Evolutionary conservation across 2,329 filamentous ascomycete genomes (phyloP).

Genomic region (Arthrinium puccinioides): DNA sequence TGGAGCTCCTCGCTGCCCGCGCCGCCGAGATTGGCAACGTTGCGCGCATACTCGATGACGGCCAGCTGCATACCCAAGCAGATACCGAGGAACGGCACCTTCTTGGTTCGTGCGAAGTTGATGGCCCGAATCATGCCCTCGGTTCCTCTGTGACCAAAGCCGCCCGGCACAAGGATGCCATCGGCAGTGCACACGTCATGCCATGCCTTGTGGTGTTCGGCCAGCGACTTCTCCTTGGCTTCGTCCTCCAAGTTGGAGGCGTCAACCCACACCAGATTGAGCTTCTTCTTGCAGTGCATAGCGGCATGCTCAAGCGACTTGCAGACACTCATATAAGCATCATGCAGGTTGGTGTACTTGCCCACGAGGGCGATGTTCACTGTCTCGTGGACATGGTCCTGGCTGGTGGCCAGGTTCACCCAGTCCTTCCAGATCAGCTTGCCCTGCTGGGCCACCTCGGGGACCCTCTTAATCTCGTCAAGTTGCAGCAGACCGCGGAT

Average conservation of each 20-base stretch:
- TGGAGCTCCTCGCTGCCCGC: slow-evolving; percentile 51
- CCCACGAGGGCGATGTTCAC: slow-evolving; percentile 84
- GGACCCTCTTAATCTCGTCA: slow-evolving; percentile 44
- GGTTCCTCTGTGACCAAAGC: slow-evolving; percentile 74
- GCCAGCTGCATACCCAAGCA: slow-evolving; percentile 92
- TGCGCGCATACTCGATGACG: slow-evolving; percentile 80
- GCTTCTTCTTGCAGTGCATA: slow-evolving; percentile 75
- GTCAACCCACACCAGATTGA: slow-evolving; percentile 80
- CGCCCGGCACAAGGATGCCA: slow-evolving; percentile 63
- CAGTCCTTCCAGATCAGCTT: slow-evolving; percentile 69
- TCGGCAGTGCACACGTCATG: slow-evolving; percentile 64
- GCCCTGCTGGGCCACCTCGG: slow-evolving; percentile 54
- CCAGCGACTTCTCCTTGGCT: slow-evolving; percentile 54
- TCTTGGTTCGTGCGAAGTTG: slow-evolving; percentile 79
- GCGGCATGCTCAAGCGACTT: slow-evolving; percentile 88
- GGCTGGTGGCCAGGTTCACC: slow-evolving; percentile 61
- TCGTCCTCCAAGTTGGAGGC: slow-evolving; percentile 72
- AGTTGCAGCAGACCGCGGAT: slow-evolving; percentile 61
- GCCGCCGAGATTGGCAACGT: slow-evolving; percentile 56
- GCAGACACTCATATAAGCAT: slow-evolving; percentile 76
- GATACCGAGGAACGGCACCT: slow-evolving; percentile 78
- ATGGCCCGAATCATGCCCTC: slow-evolving; percentile 86
- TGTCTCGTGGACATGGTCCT: slow-evolving; percentile 58
- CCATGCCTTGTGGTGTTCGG: slow-evolving; percentile 81
- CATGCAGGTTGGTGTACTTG: slow-evolving; percentile 80